These are phyloP conservation scores for Alopecurus myosuroides DNA, from an alignment of 176 grass and related monocot genomes.

Conservation along the genomic window DNA sequence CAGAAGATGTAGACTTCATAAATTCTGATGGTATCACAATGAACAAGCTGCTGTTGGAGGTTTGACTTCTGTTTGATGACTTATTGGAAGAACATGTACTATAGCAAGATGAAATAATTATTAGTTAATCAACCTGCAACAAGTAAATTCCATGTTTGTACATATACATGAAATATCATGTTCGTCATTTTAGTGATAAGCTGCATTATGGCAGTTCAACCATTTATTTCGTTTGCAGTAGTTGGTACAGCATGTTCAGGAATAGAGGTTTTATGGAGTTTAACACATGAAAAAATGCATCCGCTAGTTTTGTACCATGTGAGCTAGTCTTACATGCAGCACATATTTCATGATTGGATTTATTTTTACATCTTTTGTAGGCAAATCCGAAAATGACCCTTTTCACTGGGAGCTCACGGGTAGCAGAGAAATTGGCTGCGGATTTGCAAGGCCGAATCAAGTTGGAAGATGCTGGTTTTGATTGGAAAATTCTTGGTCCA, in stretches of 20 bases:
- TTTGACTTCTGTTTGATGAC: slow-evolving; percentile 13
- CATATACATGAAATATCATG: neutral
- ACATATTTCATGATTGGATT: slow-evolving; percentile 4
- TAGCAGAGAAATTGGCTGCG: slow-evolving; percentile 82
- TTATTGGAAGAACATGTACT: neutral
- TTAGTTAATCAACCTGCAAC: neutral
- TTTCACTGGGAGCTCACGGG: slow-evolving; percentile 87
- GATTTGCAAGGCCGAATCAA: slow-evolving; percentile 88
- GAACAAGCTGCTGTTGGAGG: slow-evolving; percentile 92
- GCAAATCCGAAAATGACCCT: slow-evolving; percentile 90
- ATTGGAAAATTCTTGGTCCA: slow-evolving; percentile 98
- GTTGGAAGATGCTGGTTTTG: slow-evolving; percentile 98
- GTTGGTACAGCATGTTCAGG: neutral
- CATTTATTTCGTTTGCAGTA: neutral
- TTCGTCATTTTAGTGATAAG: neutral
- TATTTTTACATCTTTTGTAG: slow-evolving; percentile 39
- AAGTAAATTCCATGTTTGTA: neutral
- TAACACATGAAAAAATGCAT: neutral
- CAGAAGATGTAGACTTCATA: slow-evolving; percentile 87
- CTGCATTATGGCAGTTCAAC: neutral
- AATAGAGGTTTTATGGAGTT: neutral
- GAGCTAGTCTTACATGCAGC: neutral
- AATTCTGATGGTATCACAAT: slow-evolving; percentile 91
- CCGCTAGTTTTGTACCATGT: neutral
- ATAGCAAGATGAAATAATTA: slow-evolving; percentile 20